phyloP scores from a whole-genome alignment of 163 green algal genomes.

The Volvox carteri region DNA sequence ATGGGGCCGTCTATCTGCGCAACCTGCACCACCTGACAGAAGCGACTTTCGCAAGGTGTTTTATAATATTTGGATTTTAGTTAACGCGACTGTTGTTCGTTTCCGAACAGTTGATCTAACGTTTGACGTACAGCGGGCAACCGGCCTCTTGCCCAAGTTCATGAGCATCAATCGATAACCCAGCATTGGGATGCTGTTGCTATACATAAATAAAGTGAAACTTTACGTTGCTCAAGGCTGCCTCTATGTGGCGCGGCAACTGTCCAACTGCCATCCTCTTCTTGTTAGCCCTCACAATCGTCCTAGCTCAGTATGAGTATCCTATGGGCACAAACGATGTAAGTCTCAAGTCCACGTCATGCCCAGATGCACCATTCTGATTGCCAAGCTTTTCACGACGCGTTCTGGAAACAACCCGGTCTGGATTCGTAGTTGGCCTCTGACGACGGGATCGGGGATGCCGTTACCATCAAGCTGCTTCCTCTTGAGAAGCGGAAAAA shows the following conservation, averaged over 20 bases:
- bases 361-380: too few species aligned
- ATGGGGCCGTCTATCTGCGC: neutral
- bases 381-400: too few species aligned
- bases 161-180: too few species aligned
- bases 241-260: neutral
- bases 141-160: too few species aligned
- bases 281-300: neutral
- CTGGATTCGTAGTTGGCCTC: neutral
- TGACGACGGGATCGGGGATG: neutral
- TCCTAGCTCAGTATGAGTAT: neutral
- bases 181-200: too few species aligned
- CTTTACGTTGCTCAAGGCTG: neutral
- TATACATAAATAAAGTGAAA: too few species aligned
- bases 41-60: too few species aligned
- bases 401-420: neutral
- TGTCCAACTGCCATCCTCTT: neutral
- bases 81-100: neutral
- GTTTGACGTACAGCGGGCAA: neutral
- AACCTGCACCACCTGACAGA: too few species aligned
- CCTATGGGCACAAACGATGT: neutral
- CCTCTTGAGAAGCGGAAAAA: neutral
- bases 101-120: neutral
- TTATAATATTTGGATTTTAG: neutral
- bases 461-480: slow-evolving; percentile 17
- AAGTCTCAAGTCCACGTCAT: neutral